A percentile compares a stretch with the other conserved stretches of the same genome.
phyloP scores from a whole-genome alignment of 2,329 filamentous ascomycete species.

The Sporothrix inflata region DNA sequence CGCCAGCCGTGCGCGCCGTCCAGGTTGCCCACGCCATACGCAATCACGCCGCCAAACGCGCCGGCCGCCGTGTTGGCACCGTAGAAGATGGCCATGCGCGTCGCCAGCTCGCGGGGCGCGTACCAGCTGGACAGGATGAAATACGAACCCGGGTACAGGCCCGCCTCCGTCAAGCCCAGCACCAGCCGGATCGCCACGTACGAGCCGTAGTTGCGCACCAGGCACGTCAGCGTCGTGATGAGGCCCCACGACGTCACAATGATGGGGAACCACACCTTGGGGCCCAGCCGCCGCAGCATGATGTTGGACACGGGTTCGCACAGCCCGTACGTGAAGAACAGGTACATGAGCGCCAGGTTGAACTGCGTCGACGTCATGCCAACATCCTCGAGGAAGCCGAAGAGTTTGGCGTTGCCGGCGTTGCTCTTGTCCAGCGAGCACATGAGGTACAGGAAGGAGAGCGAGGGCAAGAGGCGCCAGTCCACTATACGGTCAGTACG shows the following conservation, averaged over 20 bases:
- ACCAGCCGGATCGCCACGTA: conserved; percentile 69
- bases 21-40: conserved; percentile 32
- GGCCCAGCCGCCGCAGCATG: conserved; percentile 9
- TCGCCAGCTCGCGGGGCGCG: conserved; percentile 33
- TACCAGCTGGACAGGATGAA: conserved; percentile 35
- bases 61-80: conserved; percentile 33
- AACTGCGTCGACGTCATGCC: conserved; percentile 27
- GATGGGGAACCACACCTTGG: conserved; percentile 29
- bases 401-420: conserved; percentile 45
- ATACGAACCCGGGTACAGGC: conserved; percentile 67
- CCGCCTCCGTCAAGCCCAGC: conserved; percentile 70
- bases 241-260: conserved; percentile 61
- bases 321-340: conserved; percentile 26
- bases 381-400: conserved; percentile 19
- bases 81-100: conserved; percentile 34
- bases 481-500: conserved; percentile 43
- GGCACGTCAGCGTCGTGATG: conserved; percentile 68
- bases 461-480: conserved; percentile 53
- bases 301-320: conserved; percentile 29
- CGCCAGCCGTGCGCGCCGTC: conserved; percentile 20
- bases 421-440: conserved; percentile 48
- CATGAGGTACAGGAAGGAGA: conserved; percentile 44
- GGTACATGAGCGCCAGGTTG: conserved; percentile 29
- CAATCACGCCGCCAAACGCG: conserved; percentile 32
- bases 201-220: conserved; percentile 66